These are phyloP conservation scores for Salix arbutifolia DNA, from an alignment of 345 rosid genomes.

Conservation along the genomic window DNA sequence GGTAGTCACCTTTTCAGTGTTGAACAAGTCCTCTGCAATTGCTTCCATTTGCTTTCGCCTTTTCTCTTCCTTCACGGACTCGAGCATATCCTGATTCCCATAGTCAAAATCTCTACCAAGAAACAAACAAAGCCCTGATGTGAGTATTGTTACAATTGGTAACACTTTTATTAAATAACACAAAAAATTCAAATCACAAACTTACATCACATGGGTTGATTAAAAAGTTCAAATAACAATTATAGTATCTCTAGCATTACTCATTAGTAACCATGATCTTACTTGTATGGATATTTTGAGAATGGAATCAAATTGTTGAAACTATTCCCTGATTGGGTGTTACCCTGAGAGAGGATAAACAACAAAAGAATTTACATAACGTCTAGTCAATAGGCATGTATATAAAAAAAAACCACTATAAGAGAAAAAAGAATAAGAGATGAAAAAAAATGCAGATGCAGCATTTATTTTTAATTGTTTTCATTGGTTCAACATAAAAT, in stretches of 20 bases:
- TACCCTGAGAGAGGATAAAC: conserved; percentile 31
- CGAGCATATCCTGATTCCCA: conserved; percentile 43
- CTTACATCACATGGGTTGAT: too few species aligned
- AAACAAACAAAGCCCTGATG: neutral
- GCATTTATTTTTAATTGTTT: too few species aligned
- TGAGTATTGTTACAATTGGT: too few species aligned
- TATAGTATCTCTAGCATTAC: too few species aligned
- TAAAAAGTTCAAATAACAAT: too few species aligned
- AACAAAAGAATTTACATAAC: neutral
- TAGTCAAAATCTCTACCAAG: conserved; percentile 46
- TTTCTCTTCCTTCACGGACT: conserved; percentile 70
- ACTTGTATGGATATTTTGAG: conserved; percentile 81
- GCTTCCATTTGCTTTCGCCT: conserved; percentile 85
- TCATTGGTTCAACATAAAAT: too few species aligned
- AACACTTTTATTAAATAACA: neutral
- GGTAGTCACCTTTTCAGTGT: conserved; percentile 54
- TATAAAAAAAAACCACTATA: neutral
- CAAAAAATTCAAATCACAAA: neutral
- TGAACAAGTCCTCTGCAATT: conserved; percentile 77
- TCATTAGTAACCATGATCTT: conserved; percentile 18
- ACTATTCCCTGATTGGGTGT: conserved; percentile 76
- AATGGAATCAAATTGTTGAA: conserved; percentile 79
- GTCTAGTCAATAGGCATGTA: neutral
- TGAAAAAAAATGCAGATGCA: too few species aligned
- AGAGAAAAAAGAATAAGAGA: too few species aligned